Base-by-base conservation (phyloP, 805 yeast genomes). In the Yarrowia alimentaria region DNA sequence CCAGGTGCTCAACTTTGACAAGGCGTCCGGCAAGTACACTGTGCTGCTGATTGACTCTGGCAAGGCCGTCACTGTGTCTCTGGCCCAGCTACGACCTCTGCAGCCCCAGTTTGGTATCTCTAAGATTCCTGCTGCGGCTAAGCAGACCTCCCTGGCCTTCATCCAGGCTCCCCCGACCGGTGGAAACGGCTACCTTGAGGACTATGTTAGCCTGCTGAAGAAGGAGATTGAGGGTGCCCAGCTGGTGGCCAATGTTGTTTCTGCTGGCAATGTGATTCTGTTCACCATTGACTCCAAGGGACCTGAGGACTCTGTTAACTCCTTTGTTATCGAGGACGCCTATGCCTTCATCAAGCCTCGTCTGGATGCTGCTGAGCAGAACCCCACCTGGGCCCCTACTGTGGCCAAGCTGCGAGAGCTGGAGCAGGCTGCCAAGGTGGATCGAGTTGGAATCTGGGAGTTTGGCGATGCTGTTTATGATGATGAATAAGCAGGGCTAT, bases 401-500 rank as follows among this genome's bases (percentile, higher is more conserved):
- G 69, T 67, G 37, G 68, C 68, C 24, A 68, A 63, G 6, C 63
- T 80, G 49, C 52, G 68, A 42, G 64, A 61, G 24, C 68, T 71
- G 3, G 83, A 83, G 64, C 54, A 58, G 14, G 58, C 56, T 6
- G 88, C 88, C 21, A 77, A 73, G 61, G 49, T 64, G 13, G 64
- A 59, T 24, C 80, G 78, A 54, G 60, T 66, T 16, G 89, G 89
- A 4, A 81, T 85, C 61, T 83, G 90, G 90, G 79, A 80, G 65
- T 80, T 77, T 58, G 90, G 90, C 45, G 88, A 83, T 61, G 76
- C 84, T 28, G 75, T 81, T 29, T 79, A 72, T 51, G 83, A 78
- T 52, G 83, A 79, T 29, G 56, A 57, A 29, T n/a, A n/a, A n/a
- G n/a, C n/a, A n/a, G n/a, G n/a, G n/a, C n/a, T n/a, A n/a, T n/a